Base-by-base conservation (phyloP, 495 filamentous ascomycete genomes). In the Physcia stellaris region DNA sequence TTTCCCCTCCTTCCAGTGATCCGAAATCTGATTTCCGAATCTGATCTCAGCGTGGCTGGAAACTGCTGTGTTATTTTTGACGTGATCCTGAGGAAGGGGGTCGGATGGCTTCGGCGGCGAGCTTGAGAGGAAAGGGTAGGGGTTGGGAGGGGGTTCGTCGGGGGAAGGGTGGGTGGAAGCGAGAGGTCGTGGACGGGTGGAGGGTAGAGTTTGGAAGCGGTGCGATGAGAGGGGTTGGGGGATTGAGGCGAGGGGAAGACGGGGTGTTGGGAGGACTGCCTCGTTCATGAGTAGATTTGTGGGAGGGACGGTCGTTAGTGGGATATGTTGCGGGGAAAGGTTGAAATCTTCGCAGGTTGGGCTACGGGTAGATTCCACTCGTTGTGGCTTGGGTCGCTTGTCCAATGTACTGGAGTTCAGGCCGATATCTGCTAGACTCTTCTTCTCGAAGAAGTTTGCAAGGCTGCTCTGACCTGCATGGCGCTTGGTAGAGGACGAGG, bases 381-480 rank as follows among this genome's bases (percentile, higher is more conserved):
- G 15, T 22, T 15, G 20, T 26, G 11, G 10, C n/a, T 26, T 37
- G 21, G 11, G 7, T 7, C 21, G n/a, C n/a, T n/a, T n/a, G n/a
- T n/a, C n/a, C n/a, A n/a, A n/a, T n/a, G n/a, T n/a, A n/a, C n/a
- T n/a, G n/a, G n/a, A n/a, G n/a, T n/a, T n/a, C n/a, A n/a, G n/a
- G n/a, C n/a, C n/a, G n/a, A n/a, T n/a, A n/a, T n/a, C n/a, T n/a
- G n/a, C n/a, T n/a, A n/a, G n/a, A 28, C 13, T 13, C 26, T 28
- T 2, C 39, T 48, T 26, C 73, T 4, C 40, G 31, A 30, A 62
- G 45, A 72, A 71, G 24, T 41, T 57, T 13, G 54, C 54, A 19
- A 75, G 51, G 20, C 51, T 69, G 2, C 64, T 61, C 50, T 75
- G 69, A 1, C 54, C 50, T 23, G 58, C 56, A n/a, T 37, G 45